Base-by-base conservation (phyloP, 106 monocot genomes). In the Platanthera guangdongensis region DNA sequence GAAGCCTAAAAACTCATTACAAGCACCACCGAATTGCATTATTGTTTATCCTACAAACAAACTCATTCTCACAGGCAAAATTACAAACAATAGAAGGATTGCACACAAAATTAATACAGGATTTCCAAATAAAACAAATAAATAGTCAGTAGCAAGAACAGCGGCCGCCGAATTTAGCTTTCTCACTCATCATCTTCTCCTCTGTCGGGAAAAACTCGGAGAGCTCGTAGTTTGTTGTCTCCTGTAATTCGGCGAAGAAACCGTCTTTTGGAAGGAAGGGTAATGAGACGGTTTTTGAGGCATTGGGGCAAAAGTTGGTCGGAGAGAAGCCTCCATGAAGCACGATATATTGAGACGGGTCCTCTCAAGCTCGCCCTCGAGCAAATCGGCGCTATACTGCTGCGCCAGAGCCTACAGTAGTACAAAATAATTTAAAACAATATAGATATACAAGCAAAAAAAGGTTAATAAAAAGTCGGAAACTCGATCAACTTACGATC, bases 341-440 rank as follows among this genome's bases (percentile, higher is more conserved):
- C 97, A 99, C 3, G 83, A 82, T 52, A 99, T 90, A 78, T 99
- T 99, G 68, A 99, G 79, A n/a, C 94, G 91, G n/a, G 99, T 94
- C 77, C 94, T 88, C 76, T 92, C 99, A 45, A 99, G 82, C 71
- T 99, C 99, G 39, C 77, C 85, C 52, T 88, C 86, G 25, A 99
- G 88, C 75, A 94, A 78, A 52, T 99, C 94, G 5, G 55, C 67
- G 68, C 85, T 85, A 59, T 71, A 86, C 74, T 99, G 94, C 69
- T 99, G 89, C 5, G 94, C 85, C 53, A 99, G 82, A 50, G 88
- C 87, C 99, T 99, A 77, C 13, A 78, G 59, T 75, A 47, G 46
- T 39, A 8, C 48, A 45, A 79, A 48, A n/a, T 30, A 18, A 14
- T 73, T 32, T 9, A 6, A 14, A 59, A 47, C 15, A 49, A 54